Evolutionary conservation across 2,329 filamentous ascomycete genomes (phyloP).

Genomic region (Colletotrichum sp.): DNA sequence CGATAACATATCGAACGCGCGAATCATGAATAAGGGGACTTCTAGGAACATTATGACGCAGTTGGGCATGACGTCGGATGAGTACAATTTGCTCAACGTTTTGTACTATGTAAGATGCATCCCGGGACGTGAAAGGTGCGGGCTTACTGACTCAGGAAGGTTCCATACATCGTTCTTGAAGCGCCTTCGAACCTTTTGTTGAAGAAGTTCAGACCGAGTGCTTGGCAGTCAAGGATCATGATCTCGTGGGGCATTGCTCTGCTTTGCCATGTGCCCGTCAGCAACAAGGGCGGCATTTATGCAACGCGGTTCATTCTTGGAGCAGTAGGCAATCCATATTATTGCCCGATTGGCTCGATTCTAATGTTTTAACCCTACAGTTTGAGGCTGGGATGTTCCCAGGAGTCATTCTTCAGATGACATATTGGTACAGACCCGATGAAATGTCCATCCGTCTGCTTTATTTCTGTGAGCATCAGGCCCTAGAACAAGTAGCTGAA

Average conservation of each 20-base stretch:
- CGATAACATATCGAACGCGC: constrained; percentile 40
- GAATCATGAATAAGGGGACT: constrained; percentile 48
- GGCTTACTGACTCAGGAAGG: constrained; percentile 23
- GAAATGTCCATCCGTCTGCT: constrained; percentile 49
- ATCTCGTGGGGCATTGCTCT: constrained; percentile 41
- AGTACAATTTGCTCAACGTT: constrained; percentile 43
- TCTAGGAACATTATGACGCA: constrained; percentile 44
- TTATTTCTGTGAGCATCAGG: constrained; percentile 44
- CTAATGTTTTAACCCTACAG: constrained; percentile 17
- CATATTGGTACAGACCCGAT: constrained; percentile 53
- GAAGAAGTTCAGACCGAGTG: constrained; percentile 41
- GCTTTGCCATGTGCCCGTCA: constrained; percentile 37
- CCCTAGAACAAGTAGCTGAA: neutral
- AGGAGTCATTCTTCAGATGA: constrained; percentile 46
- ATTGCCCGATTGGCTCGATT: too few species aligned
- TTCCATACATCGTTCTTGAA: constrained; percentile 43
- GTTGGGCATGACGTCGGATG: constrained; percentile 41
- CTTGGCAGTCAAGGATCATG: constrained; percentile 47
- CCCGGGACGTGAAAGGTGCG: neutral
- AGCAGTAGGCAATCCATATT: too few species aligned
- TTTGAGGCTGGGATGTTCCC: constrained; percentile 46
- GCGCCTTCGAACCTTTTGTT: constrained; percentile 44
- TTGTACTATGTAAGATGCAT: constrained; percentile 41
- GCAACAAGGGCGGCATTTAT: constrained; percentile 41
- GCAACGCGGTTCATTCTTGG: constrained; percentile 41